These are phyloP conservation scores for Pyrenophora tritici-repentis DNA, from an alignment of 2,329 filamentous ascomycete genomes.

Conservation along the genomic window DNA sequence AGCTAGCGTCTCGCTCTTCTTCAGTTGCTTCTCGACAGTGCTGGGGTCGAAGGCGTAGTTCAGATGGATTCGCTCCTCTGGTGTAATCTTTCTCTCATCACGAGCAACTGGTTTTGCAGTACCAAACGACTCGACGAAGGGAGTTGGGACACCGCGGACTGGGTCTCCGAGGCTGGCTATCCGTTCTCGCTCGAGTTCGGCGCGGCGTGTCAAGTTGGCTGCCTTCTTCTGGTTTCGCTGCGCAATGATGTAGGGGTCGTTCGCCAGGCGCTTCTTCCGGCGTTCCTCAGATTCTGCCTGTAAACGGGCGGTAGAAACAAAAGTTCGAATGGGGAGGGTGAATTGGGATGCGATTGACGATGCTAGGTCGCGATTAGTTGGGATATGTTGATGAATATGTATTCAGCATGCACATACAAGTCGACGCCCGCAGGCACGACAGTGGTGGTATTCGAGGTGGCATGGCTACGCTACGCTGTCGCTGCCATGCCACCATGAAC, in stretches of 20 bases:
- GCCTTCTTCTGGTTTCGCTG: conserved; percentile 83
- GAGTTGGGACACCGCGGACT: conserved; percentile 75
- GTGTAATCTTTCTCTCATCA: conserved; percentile 25
- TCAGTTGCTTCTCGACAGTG: conserved; percentile 69
- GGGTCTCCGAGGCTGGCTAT: conserved; percentile 73
- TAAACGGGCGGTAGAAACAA: conserved; percentile 67
- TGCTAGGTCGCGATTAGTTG: conserved; percentile 14
- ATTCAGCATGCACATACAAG: conserved; percentile 30
- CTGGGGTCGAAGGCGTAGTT: conserved; percentile 76
- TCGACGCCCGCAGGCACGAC: conserved; percentile 50
- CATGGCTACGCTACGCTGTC: conserved; percentile 42
- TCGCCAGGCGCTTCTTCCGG: conserved; percentile 65
- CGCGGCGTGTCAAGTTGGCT: conserved; percentile 77
- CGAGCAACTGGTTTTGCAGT: conserved; percentile 53
- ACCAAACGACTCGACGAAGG: conserved; percentile 83
- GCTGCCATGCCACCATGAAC: conserved; percentile 17
- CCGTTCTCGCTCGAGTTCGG: conserved; percentile 69
- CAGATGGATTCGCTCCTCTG: conserved; percentile 55
- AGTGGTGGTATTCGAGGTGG: conserved; percentile 54
- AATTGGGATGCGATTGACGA: conserved; percentile 43
- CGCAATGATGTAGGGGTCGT: conserved; percentile 81
- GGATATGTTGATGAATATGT: neutral
- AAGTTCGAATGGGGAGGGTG: conserved; percentile 59
- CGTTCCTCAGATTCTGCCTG: conserved; percentile 57
- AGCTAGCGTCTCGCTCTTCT: conserved; percentile 70